Conservation (phyloP, 2,329 filamentous ascomycete species). For the Decorospora gaudefroyi region DNA sequence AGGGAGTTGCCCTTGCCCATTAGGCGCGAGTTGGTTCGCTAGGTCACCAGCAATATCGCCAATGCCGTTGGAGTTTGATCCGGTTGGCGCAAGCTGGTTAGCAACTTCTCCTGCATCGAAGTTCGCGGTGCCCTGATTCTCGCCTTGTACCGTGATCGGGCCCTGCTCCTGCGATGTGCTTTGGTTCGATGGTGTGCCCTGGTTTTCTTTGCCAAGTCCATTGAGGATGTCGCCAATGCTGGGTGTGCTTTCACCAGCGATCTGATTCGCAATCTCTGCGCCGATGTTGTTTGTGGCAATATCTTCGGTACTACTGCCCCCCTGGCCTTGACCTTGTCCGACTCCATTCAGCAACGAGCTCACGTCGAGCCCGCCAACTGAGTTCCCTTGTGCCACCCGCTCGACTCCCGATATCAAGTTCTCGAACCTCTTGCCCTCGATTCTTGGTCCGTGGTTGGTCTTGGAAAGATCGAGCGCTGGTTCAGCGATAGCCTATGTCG, state of each 20-base stretch:
- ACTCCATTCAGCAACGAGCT: slow-evolving; percentile 26
- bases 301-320: slow-evolving; percentile 6
- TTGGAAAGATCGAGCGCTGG: slow-evolving; percentile 34
- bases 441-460: slow-evolving; percentile 24
- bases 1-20: slow-evolving; percentile 14
- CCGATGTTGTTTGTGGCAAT: slow-evolving; percentile 16
- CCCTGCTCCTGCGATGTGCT: slow-evolving; percentile 10
- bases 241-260: slow-evolving; percentile 21
- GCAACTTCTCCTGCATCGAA: slow-evolving; percentile 6
- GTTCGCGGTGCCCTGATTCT: slow-evolving; percentile 4
- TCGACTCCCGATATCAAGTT: slow-evolving; percentile 33
- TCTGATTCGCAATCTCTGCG: slow-evolving; percentile 25
- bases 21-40: slow-evolving; percentile 12
- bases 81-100: slow-evolving; percentile 7
- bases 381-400: slow-evolving; percentile 17
- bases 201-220: slow-evolving; percentile 19
- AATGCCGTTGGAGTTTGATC: neutral
- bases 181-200: slow-evolving; percentile 15
- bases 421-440: slow-evolving; percentile 33
- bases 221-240: slow-evolving; percentile 17
- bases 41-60: slow-evolving; percentile 11
- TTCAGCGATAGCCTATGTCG: slow-evolving; percentile 30
- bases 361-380: slow-evolving; percentile 23
- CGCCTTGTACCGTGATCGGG: slow-evolving; percentile 9
- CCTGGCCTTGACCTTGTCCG: slow-evolving; percentile 19